Evolutionary conservation across 495 filamentous ascomycete species (phyloP).

Genomic region (Lasiosphaeriaceae sp.): DNA sequence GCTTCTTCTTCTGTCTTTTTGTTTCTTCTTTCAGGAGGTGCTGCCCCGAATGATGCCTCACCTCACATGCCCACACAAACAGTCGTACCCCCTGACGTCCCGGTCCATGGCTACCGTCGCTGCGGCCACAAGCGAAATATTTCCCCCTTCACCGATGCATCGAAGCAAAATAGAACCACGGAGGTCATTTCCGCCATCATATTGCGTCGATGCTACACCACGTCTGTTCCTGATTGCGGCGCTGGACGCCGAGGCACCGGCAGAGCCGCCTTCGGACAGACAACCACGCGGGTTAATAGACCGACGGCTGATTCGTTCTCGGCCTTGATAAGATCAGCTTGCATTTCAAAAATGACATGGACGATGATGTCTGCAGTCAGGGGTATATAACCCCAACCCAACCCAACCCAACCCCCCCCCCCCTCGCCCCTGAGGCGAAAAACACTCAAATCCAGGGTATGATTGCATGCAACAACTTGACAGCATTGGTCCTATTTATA

Average conservation of each 20-base stretch:
- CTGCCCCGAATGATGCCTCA: background rate
- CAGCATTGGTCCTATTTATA: slow-evolving; percentile 12
- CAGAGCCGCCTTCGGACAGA: background rate
- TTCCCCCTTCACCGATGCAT: background rate
- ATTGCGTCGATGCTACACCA: slow-evolving; percentile 18
- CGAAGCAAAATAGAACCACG: slow-evolving; percentile 2
- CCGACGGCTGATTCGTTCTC: slow-evolving; percentile 1
- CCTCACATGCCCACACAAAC: background rate
- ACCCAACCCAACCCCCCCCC: too few species aligned
- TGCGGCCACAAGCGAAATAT: background rate
- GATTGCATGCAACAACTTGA: slow-evolving; percentile 16
- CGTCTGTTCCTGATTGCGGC: slow-evolving; percentile 4
- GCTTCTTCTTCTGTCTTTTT: background rate
- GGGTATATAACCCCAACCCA: background rate
- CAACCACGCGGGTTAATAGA: background rate
- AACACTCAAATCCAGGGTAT: slow-evolving; percentile 2
- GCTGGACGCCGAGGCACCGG: slow-evolving; percentile 3
- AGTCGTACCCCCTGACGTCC: background rate
- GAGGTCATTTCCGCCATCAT: slow-evolving; percentile 14
- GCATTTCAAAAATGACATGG: background rate
- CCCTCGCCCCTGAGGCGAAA: background rate
- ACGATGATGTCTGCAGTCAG: background rate
- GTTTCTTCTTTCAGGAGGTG: background rate
- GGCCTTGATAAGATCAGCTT: slow-evolving; percentile 1
- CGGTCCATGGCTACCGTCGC: background rate